These are phyloP conservation scores for Xylariaceae sp. DNA, from an alignment of 2,329 filamentous ascomycete genomes.

Conservation along the genomic window DNA sequence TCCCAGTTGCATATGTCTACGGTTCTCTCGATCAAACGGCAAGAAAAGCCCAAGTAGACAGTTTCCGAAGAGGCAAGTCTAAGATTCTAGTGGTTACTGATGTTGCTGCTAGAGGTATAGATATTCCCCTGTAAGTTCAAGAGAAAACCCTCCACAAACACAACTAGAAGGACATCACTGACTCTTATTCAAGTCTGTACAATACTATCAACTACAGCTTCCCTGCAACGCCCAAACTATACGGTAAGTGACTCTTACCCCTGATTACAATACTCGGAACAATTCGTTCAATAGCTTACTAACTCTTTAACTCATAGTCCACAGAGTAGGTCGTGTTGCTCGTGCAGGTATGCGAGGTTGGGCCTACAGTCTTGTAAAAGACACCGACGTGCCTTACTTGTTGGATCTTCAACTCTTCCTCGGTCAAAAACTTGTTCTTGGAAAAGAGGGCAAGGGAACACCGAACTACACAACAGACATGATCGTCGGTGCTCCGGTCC, in stretches of 20 bases:
- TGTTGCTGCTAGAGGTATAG: slow-evolving; percentile 92
- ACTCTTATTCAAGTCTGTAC: slow-evolving; percentile 56
- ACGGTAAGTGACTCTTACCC: slow-evolving; percentile 34
- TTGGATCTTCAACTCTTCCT: slow-evolving; percentile 93
- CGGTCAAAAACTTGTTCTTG: slow-evolving; percentile 74
- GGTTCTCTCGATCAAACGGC: slow-evolving; percentile 92
- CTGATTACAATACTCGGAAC: too few relatives aligned
- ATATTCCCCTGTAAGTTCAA: slow-evolving; percentile 60
- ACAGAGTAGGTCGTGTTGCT: slow-evolving; percentile 92
- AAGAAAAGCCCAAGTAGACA: slow-evolving; percentile 83
- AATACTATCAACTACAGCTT: slow-evolving; percentile 99
- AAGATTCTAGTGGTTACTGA: slow-evolving; percentile 95
- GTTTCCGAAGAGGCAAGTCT: slow-evolving; percentile 76
- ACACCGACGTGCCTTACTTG: slow-evolving; percentile 84
- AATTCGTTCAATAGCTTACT: background rate
- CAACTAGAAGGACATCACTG: background rate
- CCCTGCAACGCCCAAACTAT: slow-evolving; percentile 92
- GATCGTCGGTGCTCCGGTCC: slow-evolving; percentile 69
- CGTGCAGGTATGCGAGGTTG: slow-evolving; percentile 88
- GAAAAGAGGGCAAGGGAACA: slow-evolving; percentile 53
- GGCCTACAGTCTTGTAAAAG: slow-evolving; percentile 88
- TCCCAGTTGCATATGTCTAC: slow-evolving; percentile 89
- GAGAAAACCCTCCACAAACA: background rate
- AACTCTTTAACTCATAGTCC: slow-evolving; percentile 45
- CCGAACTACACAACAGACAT: slow-evolving; percentile 77